Evolutionary conservation across 495 filamentous ascomycete species (phyloP), one percentile per base, ranked within the genome.

Genomic region (Letharia columbiana): DNA sequence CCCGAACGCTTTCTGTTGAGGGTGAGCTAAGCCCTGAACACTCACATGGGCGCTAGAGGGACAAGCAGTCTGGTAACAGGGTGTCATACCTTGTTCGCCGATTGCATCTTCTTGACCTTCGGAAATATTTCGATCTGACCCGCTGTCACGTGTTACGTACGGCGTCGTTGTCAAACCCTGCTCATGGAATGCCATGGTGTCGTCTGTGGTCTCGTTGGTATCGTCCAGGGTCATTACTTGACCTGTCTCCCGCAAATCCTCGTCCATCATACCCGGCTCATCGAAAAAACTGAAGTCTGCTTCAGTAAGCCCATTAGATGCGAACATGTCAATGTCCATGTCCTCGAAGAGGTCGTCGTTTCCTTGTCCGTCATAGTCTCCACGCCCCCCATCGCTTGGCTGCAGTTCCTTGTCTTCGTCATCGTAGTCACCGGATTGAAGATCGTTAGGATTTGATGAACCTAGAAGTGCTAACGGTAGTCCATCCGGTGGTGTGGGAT

Each of bases 241-340:
- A 59, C 41, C 50, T 23, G 35, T 35, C 44, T 57, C 58, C 33
- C 23, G 44, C 35, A 61, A 10, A 31, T 54, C 62, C 20, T 60
- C 74, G 12, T 77, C 78, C 31, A 81, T 73, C 41, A 62, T 37
- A 59, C 76, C 80, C 8, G 81, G 82, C 54, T 87, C 84, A 71
- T 96, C 91, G 65, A 96, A 96, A 72, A 95, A 96, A 75, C 84
- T 93, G 75, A 96, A 96, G 72, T 96, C 92, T 4, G 86, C 87
- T 66, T 96, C 92, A 3, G 90, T 92, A 28, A 96, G 84, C n/a
- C 87, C 89, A 69, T 86, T 88, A 31, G 87, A 81, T 31, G 86
- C 90, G 74, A 95, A 96, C 65, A 92, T 83, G 73, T 89, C 87
- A 40, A 84, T 88, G 49, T 85, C 84, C 41, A 89, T 79, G 61